A percentile compares a stretch with the other conserved stretches of the same genome.
These are phyloP conservation scores for Yueomyces sinensis DNA, from an alignment of 805 yeast genomes.

Conservation along the genomic window DNA sequence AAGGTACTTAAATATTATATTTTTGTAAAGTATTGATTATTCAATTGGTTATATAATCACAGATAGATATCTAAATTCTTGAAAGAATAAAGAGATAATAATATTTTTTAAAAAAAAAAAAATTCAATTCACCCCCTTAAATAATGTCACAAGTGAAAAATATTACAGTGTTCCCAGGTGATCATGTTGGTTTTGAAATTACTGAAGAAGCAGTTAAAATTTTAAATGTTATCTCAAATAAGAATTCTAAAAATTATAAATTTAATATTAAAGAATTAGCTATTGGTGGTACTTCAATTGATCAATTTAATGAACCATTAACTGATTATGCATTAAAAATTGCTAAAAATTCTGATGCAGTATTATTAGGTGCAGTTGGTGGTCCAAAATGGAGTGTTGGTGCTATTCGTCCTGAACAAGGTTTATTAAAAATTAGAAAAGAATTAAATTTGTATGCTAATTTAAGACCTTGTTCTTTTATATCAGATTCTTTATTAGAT, in stretches of 20 bases:
- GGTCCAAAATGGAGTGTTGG: constrained; percentile 99
- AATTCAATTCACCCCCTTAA: no score
- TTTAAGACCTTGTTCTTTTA: constrained; percentile 93
- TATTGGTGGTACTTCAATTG: constrained; percentile 98
- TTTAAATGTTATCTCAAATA: constrained; percentile 59
- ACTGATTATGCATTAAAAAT: constrained; percentile 76
- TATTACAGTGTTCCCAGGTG: constrained; percentile 87
- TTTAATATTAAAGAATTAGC: constrained; percentile 74
- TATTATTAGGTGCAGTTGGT: constrained; percentile 95
- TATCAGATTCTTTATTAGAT: constrained; percentile 67
- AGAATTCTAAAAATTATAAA: constrained; percentile 31
- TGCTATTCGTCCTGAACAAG: constrained; percentile 92
- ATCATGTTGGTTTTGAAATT: constrained; percentile 91
- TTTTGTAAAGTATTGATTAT: no score
- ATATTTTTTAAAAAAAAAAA: constrained; percentile 10
- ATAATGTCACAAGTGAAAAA: constrained; percentile 31
- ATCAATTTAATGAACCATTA: constrained; percentile 87
- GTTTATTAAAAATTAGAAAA: constrained; percentile 84
- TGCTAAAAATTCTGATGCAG: constrained; percentile 82
- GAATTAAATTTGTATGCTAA: constrained; percentile 91
- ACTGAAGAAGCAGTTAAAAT: constrained; percentile 87
- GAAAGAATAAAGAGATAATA: no score
- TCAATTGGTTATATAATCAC: no score
- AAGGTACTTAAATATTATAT: no score
- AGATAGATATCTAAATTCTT: no score